Percentiles rank a stretch among this genome's conserved stretches.
Conservation (phyloP, 352 stramenopile genomes). For the Pythium diclinum region DNA sequence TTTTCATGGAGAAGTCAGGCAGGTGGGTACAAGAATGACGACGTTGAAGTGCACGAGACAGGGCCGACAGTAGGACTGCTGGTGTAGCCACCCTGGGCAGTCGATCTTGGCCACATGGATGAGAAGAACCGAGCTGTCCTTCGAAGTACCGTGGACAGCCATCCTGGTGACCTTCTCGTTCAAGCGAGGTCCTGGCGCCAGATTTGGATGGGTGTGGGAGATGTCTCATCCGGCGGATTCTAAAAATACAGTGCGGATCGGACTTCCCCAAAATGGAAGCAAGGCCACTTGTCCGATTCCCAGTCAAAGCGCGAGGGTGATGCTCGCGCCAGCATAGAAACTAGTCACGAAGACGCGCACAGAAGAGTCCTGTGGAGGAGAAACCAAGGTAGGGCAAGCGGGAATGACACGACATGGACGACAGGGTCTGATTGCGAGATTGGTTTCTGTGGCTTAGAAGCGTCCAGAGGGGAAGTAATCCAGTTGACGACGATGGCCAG, state of each 20-base stretch:
- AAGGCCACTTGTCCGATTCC: background rate
- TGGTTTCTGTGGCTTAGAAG: background rate
- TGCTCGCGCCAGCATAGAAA: background rate
- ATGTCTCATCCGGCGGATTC: background rate
- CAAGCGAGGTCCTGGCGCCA: background rate
- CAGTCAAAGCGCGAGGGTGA: background rate
- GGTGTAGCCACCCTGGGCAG: background rate
- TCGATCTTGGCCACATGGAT: background rate
- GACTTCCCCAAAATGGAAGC: slow-evolving; percentile 1
- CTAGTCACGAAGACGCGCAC: background rate
- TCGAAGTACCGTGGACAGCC: background rate
- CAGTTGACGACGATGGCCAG: slow-evolving; percentile 18
- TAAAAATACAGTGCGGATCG: background rate
- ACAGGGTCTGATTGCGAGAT: slow-evolving; percentile 3
- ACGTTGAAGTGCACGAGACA: background rate
- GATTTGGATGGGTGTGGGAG: background rate
- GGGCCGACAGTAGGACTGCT: background rate
- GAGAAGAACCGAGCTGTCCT: too few relatives aligned
- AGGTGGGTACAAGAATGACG: background rate
- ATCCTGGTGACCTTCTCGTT: background rate
- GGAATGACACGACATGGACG: background rate
- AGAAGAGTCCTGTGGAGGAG: background rate
- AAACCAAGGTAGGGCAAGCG: background rate
- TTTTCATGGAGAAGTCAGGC: background rate
- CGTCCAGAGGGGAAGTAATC: background rate